These are phyloP conservation scores for Irpex sp. DNA, from an alignment of 1,284 basidiomycete genomes.

Conservation along the genomic window DNA sequence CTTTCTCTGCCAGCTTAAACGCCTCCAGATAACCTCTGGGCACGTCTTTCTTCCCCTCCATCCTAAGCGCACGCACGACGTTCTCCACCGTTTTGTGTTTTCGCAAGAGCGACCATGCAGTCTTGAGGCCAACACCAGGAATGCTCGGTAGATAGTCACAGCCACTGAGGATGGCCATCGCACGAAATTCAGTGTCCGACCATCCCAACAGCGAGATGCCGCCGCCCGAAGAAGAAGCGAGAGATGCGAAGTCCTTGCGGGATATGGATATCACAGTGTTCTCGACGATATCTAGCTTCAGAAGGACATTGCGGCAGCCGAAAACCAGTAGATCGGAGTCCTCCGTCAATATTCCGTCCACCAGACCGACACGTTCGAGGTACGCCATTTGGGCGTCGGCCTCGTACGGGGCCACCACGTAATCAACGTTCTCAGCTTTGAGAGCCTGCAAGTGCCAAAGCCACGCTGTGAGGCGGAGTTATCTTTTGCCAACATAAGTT, in stretches of 20 bases:
- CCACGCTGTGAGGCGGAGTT: constrained; percentile 7
- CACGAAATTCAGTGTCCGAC: constrained; percentile 86
- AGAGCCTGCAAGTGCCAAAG: constrained; percentile 56
- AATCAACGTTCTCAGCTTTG: constrained; percentile 73
- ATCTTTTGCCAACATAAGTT: background rate
- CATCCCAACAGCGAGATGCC: constrained; percentile 84
- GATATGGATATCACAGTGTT: constrained; percentile 79
- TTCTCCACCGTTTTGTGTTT: constrained; percentile 88
- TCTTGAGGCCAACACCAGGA: constrained; percentile 92
- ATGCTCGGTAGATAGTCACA: constrained; percentile 98
- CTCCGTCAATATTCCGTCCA: constrained; percentile 95
- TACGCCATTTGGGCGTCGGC: constrained; percentile 97
- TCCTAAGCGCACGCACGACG: constrained; percentile 73
- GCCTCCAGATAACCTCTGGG: constrained; percentile 74
- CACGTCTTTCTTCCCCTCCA: constrained; percentile 86
- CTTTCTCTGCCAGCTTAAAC: constrained; percentile 83
- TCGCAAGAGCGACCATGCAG: constrained; percentile 81
- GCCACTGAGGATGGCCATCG: constrained; percentile 96
- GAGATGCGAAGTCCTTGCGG: constrained; percentile 72
- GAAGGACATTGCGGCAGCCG: constrained; percentile 84
- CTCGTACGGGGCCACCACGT: constrained; percentile 97
- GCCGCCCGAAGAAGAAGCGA: constrained; percentile 47
- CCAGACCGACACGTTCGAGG: constrained; percentile 79
- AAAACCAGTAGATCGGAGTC: constrained; percentile 98
- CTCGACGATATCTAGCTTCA: constrained; percentile 79